Evolutionary conservation across 495 filamentous ascomycete species (phyloP).

Genomic region (Tuber aestivum): DNA sequence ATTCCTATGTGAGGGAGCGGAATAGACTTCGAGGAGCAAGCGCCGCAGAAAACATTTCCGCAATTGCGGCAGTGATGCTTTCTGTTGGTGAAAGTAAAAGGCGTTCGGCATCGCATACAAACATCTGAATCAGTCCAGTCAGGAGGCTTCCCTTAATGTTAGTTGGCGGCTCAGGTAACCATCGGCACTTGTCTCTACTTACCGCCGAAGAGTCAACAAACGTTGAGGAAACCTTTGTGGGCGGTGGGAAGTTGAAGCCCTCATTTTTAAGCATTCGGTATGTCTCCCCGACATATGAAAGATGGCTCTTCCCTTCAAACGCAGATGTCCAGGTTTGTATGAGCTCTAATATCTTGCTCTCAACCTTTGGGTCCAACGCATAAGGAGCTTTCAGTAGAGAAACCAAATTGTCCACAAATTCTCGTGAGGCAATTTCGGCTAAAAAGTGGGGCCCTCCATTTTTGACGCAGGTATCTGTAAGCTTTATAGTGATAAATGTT

Average conservation of each 20-base stretch:
- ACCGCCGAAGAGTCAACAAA: conserved; percentile 97
- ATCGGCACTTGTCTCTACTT: conserved; percentile 45
- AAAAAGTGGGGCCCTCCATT: conserved; percentile 97
- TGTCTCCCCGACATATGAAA: conserved; percentile 79
- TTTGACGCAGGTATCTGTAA: conserved; percentile 97
- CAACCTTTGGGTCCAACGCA: conserved; percentile 76
- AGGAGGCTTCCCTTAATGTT: conserved; percentile 59
- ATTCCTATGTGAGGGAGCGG: conserved; percentile 91
- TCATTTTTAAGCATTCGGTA: conserved; percentile 76
- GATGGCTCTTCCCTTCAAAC: conserved; percentile 74
- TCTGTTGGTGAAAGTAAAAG: conserved; percentile 95
- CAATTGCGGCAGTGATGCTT: conserved; percentile 98
- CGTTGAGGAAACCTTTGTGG: conserved; percentile 75
- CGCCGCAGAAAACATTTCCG: conserved; percentile 89
- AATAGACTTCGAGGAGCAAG: conserved; percentile 83
- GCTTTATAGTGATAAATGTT: conserved; percentile 46
- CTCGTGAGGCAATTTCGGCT: conserved; percentile 84
- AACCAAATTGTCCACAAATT: conserved; percentile 96
- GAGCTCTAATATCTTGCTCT: conserved; percentile 81
- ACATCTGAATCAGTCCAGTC: conserved; percentile 98
- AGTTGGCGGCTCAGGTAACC: conserved; percentile 5
- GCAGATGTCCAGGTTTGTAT: conserved; percentile 92
- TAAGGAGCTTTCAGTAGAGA: conserved; percentile 75
- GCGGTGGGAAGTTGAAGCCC: conserved; percentile 83
- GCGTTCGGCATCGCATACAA: conserved; percentile 92